Conservation (phyloP, 371 early-diverging fungal species). For the Mortierella sp. region DNA sequence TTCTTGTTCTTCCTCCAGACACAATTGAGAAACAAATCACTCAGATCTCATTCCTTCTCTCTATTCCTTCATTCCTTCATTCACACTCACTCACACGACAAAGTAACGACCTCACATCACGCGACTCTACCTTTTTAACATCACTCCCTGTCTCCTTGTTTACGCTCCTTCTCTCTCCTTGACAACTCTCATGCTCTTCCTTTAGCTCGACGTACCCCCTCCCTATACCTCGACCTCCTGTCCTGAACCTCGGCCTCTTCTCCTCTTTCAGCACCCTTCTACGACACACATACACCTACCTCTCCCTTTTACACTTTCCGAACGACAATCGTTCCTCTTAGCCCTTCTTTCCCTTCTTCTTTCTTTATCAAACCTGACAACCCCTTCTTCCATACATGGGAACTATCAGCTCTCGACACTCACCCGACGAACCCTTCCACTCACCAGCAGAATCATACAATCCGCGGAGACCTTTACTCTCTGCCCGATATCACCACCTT, state of each 20-base stretch:
- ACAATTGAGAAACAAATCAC: neutral
- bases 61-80: neutral
- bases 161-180: neutral
- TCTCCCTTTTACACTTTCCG: neutral
- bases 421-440: slow-evolving; percentile 20
- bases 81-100: slow-evolving; percentile 3
- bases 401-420: slow-evolving; percentile 24
- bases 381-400: slow-evolving; percentile 23
- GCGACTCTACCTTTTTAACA: neutral
- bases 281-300: neutral
- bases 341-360: neutral
- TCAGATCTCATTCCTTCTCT: neutral
- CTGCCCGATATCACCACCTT: slow-evolving; percentile 16
- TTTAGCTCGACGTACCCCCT: neutral
- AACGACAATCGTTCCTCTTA: slow-evolving; percentile 8
- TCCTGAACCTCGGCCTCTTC: neutral
- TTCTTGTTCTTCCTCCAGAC: neutral
- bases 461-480: slow-evolving; percentile 26
- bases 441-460: slow-evolving; percentile 19
- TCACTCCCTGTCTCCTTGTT: neutral
- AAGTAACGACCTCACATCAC: neutral
- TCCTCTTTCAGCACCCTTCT: neutral
- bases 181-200: neutral
- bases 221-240: neutral
- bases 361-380: neutral